Evolutionary conservation across 2,329 filamentous ascomycete species (phyloP).

Genomic region (Cladosporium phlei): DNA sequence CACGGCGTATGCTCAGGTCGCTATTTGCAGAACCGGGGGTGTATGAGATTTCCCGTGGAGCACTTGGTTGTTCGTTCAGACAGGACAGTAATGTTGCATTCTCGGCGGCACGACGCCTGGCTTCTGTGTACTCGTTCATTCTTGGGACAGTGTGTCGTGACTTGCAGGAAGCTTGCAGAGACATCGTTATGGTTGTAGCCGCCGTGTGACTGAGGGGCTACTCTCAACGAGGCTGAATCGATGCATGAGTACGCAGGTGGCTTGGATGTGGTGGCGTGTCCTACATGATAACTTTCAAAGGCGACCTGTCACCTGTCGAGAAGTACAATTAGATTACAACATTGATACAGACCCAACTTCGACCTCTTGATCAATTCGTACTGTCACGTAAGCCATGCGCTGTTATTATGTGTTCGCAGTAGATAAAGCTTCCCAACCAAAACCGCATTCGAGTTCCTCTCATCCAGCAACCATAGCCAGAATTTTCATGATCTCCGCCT

Average conservation of each 20-base stretch:
- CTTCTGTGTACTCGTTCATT: constrained; percentile 11
- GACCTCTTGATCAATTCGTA: too few species aligned
- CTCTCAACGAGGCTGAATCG: not conserved
- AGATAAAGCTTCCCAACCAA: too few species aligned
- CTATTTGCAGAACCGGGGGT: not conserved
- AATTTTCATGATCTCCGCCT: constrained; percentile 50
- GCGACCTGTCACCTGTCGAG: too few species aligned
- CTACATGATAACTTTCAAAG: too few species aligned
- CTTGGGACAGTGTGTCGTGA: not conserved
- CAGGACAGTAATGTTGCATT: constrained; percentile 5
- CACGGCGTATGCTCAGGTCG: constrained; percentile 1
- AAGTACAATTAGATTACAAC: too few species aligned
- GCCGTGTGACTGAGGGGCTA: not conserved
- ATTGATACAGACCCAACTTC: too few species aligned
- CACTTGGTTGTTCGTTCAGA: not conserved
- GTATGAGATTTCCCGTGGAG: not conserved
- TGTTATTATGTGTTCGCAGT: too few species aligned
- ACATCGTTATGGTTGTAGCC: not conserved
- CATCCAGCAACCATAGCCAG: constrained; percentile 34
- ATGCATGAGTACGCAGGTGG: not conserved
- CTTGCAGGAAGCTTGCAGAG: not conserved
- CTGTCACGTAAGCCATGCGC: too few species aligned
- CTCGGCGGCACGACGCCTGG: not conserved
- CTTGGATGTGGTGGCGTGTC: not conserved
- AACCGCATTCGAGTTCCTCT: too few species aligned